Percentiles rank a stretch among this genome's conserved stretches.
Conservation (phyloP, 2,329 filamentous ascomycete genomes). For the Xylaria sp. region DNA sequence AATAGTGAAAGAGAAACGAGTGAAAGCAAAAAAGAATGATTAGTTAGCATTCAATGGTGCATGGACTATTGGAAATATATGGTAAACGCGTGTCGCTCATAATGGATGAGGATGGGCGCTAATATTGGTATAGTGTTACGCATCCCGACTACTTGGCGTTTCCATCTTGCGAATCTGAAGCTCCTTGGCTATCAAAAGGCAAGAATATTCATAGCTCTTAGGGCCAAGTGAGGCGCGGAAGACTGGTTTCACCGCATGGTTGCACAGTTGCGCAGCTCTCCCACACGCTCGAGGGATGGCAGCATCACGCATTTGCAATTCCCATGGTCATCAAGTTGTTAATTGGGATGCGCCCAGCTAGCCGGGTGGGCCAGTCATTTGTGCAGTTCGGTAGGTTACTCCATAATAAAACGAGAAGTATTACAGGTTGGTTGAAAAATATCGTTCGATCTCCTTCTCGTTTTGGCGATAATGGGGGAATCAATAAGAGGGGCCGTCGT, state of each 20-base stretch:
- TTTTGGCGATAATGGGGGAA: constrained; percentile 11
- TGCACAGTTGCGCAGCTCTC: constrained; percentile 10
- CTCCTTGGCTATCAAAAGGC: constrained; percentile 27
- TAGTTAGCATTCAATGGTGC: background rate
- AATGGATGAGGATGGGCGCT: constrained; percentile 15
- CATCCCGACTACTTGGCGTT: constrained; percentile 24
- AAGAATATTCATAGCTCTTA: constrained; percentile 6
- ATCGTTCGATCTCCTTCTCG: constrained; percentile 26
- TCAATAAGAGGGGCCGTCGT: constrained; percentile 10
- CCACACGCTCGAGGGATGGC: background rate
- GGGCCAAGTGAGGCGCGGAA: constrained; percentile 19
- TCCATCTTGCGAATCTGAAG: constrained; percentile 21
- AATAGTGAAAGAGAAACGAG: background rate
- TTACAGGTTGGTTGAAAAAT: constrained; percentile 5
- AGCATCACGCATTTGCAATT: constrained; percentile 10
- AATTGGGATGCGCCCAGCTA: constrained; percentile 1
- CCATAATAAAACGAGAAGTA: constrained; percentile 3
- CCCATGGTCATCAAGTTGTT: constrained; percentile 1
- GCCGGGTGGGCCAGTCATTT: background rate
- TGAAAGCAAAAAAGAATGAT: background rate
- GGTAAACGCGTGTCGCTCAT: constrained; percentile 4
- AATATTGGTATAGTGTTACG: constrained; percentile 1
- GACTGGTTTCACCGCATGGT: constrained; percentile 10
- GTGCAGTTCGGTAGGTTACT: background rate
- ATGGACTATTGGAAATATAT: constrained; percentile 9